These are phyloP conservation scores for Corymbia calophylla DNA, from an alignment of 441 rosid species.

Conservation along the genomic window DNA sequence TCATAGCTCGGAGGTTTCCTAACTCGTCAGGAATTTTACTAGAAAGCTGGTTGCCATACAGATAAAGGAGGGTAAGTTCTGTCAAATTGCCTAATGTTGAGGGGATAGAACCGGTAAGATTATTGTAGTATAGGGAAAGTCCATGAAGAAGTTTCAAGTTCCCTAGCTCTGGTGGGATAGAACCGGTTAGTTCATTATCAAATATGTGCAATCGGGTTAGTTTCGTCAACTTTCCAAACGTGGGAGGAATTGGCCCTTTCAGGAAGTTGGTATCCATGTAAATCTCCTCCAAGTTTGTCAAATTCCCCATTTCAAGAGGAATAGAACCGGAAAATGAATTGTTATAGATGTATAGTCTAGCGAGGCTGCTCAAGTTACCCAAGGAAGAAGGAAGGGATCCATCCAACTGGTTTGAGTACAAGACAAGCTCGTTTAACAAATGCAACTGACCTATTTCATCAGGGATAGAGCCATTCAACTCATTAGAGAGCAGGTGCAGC, in stretches of 20 bases:
- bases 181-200: neutral
- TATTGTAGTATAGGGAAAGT: neutral
- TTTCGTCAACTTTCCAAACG: neutral
- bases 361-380: conserved; percentile 14
- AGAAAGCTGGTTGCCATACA: neutral
- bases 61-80: neutral
- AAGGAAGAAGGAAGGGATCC: conserved; percentile 28
- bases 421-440: conserved; percentile 8
- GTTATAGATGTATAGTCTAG: neutral
- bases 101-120: conserved; percentile 4
- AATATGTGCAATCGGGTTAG: neutral
- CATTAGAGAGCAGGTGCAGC: conserved; percentile 15
- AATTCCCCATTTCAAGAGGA: conserved; percentile 25
- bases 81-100: neutral
- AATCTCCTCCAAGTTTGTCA: neutral
- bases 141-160: neutral
- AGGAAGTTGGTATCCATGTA: neutral
- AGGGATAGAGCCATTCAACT: conserved; percentile 28
- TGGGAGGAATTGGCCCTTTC: neutral
- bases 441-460: conserved; percentile 15
- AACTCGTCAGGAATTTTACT: neutral
- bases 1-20: neutral
- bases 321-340: conserved; percentile 26
- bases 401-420: conserved; percentile 6
- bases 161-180: conserved; percentile 25